Evolutionary conservation across 1,284 basidiomycete species (phyloP).

Genomic region (Porodaedalea pini): DNA sequence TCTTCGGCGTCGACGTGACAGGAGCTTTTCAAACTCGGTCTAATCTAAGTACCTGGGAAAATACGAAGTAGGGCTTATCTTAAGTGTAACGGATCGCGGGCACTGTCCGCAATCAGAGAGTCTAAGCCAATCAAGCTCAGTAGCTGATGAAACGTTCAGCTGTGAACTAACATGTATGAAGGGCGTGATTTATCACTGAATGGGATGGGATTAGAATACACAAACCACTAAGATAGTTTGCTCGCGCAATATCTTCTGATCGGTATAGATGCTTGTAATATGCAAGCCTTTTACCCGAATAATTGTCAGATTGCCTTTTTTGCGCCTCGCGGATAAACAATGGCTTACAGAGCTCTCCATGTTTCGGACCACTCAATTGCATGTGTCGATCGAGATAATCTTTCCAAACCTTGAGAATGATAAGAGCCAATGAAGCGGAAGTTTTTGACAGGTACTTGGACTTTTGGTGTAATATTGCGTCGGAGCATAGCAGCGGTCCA

Average conservation of each 20-base stretch:
- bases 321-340: neutral
- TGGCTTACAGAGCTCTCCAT: too few relatives aligned
- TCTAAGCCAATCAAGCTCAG: neutral
- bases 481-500: neutral
- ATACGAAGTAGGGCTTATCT: neutral
- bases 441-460: neutral
- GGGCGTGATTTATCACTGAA: too few relatives aligned
- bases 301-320: neutral
- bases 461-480: neutral
- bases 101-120: neutral
- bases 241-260: too few relatives aligned
- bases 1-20: neutral
- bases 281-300: neutral
- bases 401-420: neutral
- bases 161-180: too few relatives aligned
- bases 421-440: neutral
- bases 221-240: neutral
- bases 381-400: slow-evolving; percentile 5
- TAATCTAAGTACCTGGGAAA: neutral
- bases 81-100: neutral
- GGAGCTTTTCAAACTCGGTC: neutral
- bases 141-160: neutral
- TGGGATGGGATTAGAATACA: neutral
- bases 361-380: neutral
- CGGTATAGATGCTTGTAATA: neutral